A percentile compares a stretch with the other conserved stretches of the same genome.
These are phyloP conservation scores for Exophiala xenobiotica DNA, from an alignment of 2,329 filamentous ascomycete species.

Conservation along the genomic window DNA sequence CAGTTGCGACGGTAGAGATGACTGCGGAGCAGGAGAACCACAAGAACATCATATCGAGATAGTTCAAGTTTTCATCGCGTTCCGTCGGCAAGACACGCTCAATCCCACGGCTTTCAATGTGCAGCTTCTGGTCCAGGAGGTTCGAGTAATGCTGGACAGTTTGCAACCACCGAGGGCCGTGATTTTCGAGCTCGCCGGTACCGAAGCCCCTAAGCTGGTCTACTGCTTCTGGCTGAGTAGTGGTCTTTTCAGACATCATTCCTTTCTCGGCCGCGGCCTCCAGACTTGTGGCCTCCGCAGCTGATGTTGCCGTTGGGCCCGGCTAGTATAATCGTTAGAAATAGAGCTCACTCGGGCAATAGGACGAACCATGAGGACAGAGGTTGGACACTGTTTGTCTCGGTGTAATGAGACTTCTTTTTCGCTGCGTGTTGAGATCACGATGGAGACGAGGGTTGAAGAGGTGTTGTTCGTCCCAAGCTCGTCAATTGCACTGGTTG, in stretches of 20 bases:
- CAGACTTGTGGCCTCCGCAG: conserved; percentile 2
- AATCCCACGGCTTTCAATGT: conserved; percentile 17
- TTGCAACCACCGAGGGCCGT: background rate
- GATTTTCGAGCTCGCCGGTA: background rate
- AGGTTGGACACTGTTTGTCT: too few species aligned
- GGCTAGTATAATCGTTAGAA: too few species aligned
- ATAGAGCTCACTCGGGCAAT: too few species aligned
- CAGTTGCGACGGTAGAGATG: conserved; percentile 8
- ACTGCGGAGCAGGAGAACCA: conserved; percentile 13
- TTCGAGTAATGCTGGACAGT: conserved; percentile 4
- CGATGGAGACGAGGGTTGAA: too few species aligned
- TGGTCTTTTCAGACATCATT: conserved; percentile 6
- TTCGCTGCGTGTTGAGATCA: too few species aligned
- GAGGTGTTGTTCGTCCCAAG: too few species aligned
- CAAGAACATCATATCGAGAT: conserved; percentile 16
- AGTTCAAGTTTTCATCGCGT: conserved; percentile 7
- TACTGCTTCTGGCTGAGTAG: background rate
- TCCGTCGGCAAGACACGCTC: conserved; percentile 5
- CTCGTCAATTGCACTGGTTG: too few species aligned
- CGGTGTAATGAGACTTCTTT: too few species aligned
- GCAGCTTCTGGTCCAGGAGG: conserved; percentile 8
- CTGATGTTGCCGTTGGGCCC: background rate
- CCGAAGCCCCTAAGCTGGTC: background rate
- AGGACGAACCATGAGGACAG: background rate
- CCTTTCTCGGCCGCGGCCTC: background rate